A percentile compares a stretch with the other conserved stretches of the same genome.
Conservation (phyloP, 2,329 filamentous ascomycete species). For the Teratosphaeria viscida region DNA sequence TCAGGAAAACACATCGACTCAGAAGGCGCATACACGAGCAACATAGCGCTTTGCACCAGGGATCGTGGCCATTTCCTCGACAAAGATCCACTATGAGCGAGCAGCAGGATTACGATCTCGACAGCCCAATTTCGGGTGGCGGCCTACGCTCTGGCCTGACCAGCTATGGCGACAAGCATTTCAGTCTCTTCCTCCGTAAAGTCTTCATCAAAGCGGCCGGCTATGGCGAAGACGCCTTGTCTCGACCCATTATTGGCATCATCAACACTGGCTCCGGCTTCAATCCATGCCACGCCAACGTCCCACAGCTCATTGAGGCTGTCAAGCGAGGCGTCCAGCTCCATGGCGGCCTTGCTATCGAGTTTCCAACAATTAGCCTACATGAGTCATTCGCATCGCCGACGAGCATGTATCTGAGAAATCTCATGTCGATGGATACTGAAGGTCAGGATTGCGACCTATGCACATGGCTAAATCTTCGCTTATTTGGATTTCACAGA, state of each 20-base stretch:
- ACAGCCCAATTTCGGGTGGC: too few species aligned
- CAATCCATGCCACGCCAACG: conserved; percentile 48
- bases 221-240: conserved; percentile 61
- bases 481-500: conserved; percentile 29
- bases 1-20: too few species aligned
- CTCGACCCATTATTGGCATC: conserved; percentile 61
- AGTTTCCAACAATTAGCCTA: conserved; percentile 64
- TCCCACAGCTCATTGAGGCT: conserved; percentile 48
- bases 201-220: conserved; percentile 69
- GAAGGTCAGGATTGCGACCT: conserved; percentile 30
- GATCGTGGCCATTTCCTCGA: too few species aligned
- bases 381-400: conserved; percentile 60
- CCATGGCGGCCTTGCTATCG: conserved; percentile 55
- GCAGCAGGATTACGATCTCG: too few species aligned
- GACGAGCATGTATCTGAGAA: conserved; percentile 65
- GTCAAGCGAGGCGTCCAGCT: conserved; percentile 53
- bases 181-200: conserved; percentile 64
- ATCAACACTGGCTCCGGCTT: conserved; percentile 64
- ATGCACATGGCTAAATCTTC: background rate
- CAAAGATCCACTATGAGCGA: too few species aligned
- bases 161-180: conserved; percentile 63
- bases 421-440: conserved; percentile 70
- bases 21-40: too few species aligned
- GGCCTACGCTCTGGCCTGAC: conserved; percentile 5
- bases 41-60: too few species aligned